phyloP scores from a whole-genome alignment of 805 yeast genomes.

The Debaryomyces hansenii region DNA sequence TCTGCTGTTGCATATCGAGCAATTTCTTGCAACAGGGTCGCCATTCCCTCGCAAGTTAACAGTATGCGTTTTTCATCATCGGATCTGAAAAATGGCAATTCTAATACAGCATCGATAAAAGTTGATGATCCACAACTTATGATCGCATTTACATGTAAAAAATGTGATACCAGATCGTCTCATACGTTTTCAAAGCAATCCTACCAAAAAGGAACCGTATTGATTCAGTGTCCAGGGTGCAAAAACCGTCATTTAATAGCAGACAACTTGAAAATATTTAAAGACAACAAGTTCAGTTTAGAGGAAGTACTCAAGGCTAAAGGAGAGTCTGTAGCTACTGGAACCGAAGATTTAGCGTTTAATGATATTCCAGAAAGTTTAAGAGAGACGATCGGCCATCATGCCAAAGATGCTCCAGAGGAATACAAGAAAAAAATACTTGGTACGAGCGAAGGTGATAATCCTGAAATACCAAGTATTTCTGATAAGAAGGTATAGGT shows the following conservation, averaged over 20 bases:
- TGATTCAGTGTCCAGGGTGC: constrained; percentile 92
- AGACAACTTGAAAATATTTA: constrained; percentile 68
- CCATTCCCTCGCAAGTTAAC: background rate
- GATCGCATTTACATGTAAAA: constrained; percentile 91
- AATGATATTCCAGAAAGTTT: constrained; percentile 65
- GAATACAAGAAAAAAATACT: constrained; percentile 18
- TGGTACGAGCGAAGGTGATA: background rate
- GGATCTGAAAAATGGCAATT: background rate
- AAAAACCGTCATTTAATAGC: constrained; percentile 86
- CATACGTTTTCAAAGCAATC: constrained; percentile 94
- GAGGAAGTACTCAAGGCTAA: constrained; percentile 74
- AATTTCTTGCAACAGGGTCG: background rate
- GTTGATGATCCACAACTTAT: constrained; percentile 76
- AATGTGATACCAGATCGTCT: constrained; percentile 78
- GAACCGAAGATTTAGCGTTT: constrained; percentile 67
- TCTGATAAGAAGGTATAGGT: too few species aligned
- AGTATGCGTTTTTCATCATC: background rate
- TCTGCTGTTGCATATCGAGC: background rate
- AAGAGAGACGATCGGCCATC: constrained; percentile 53
- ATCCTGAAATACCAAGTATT: constrained; percentile 1
- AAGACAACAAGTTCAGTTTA: constrained; percentile 73
- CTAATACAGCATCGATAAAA: constrained; percentile 34
- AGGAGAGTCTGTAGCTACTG: constrained; percentile 71
- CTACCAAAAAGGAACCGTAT: constrained; percentile 79
- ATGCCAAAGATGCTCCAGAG: constrained; percentile 69